Percentiles rank a stretch among this genome's conserved stretches.
Conservation (phyloP, 2,329 filamentous ascomycete species). For the Curvularia sp. region DNA sequence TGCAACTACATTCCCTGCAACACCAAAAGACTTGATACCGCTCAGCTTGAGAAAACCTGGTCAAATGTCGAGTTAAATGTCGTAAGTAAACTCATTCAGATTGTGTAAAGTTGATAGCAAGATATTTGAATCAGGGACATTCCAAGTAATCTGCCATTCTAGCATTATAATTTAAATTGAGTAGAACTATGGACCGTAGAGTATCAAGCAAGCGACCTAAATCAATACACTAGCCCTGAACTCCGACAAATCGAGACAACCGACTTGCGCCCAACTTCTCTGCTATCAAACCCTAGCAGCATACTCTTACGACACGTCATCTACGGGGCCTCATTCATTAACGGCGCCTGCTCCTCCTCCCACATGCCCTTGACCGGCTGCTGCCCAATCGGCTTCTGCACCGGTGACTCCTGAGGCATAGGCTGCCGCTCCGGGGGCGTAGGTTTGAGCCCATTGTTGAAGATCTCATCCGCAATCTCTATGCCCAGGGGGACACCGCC, state of each 20-base stretch:
- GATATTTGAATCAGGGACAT: neutral
- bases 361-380: neutral
- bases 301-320: neutral
- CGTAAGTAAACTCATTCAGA: neutral
- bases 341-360: constrained; percentile 1
- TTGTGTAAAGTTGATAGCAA: neutral
- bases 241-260: too few relatives aligned
- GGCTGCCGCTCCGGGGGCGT: constrained; percentile 19
- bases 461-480: constrained; percentile 26
- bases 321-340: constrained; percentile 9
- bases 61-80: neutral
- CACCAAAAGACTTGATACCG: neutral
- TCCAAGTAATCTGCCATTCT: neutral
- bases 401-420: constrained; percentile 6
- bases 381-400: neutral
- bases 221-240: too few relatives aligned
- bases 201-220: neutral
- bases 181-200: neutral
- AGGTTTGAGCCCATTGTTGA: constrained; percentile 14
- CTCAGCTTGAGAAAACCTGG: neutral
- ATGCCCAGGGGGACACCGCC: constrained; percentile 26
- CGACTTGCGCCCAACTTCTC: too few relatives aligned
- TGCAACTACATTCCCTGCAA: neutral
- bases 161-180: neutral
- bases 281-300: too few relatives aligned